Percentiles rank a stretch among this genome's conserved stretches.
Conservation (phyloP, 768 basidiomycete species). For the Polyporus arcularius region DNA sequence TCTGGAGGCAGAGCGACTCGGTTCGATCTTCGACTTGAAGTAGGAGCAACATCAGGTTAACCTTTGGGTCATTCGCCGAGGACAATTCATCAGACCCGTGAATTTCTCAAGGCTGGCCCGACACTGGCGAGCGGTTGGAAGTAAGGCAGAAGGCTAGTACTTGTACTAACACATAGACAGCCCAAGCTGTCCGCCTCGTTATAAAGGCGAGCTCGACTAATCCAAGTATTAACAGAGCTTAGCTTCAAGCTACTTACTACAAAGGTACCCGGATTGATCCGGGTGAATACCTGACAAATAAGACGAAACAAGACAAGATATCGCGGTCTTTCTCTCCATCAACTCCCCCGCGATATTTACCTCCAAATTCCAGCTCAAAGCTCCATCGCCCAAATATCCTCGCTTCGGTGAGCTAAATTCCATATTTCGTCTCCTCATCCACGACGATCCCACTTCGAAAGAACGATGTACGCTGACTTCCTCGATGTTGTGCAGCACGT, state of each 20-base stretch:
- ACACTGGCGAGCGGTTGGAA: too few relatives aligned
- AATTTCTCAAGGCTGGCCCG: too few relatives aligned
- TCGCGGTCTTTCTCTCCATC: slow-evolving; percentile 16
- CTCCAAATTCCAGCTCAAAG: slow-evolving; percentile 17
- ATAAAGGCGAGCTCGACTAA: too few relatives aligned
- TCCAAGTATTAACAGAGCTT: too few relatives aligned
- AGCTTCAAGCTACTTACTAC: background rate
- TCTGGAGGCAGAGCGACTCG: too few relatives aligned
- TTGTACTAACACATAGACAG: too few relatives aligned
- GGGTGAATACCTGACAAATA: slow-evolving; percentile 18
- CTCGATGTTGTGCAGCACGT: slow-evolving; percentile 4
- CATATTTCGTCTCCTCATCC: background rate
- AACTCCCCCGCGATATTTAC: slow-evolving; percentile 21
- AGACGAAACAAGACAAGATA: background rate
- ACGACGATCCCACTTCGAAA: background rate
- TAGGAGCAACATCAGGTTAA: too few relatives aligned
- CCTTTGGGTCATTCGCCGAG: too few relatives aligned
- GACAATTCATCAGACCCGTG: too few relatives aligned
- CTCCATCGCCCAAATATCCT: slow-evolving; percentile 8
- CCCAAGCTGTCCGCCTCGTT: too few relatives aligned
- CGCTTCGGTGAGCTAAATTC: slow-evolving; percentile 20
- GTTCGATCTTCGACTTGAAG: too few relatives aligned
- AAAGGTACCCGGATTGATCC: background rate
- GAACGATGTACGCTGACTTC: background rate
- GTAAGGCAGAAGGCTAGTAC: too few relatives aligned